Evolutionary conservation across 352 stramenopile genomes (phyloP).

Genomic region (Elongisporangium undulatum): DNA sequence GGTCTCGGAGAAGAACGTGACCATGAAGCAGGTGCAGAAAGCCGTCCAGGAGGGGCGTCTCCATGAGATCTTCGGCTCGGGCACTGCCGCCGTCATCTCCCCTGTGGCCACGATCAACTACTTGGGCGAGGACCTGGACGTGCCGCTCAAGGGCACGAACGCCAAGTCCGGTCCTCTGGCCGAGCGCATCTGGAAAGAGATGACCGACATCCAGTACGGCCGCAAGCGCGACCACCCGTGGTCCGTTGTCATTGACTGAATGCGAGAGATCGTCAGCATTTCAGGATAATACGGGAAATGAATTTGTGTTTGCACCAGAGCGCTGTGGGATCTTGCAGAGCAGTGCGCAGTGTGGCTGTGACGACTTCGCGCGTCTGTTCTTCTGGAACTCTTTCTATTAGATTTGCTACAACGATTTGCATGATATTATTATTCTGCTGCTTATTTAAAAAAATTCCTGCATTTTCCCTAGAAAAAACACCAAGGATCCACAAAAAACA

Average conservation of each 20-base stretch:
- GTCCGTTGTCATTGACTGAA: constrained; percentile 47
- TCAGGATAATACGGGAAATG: too few species aligned
- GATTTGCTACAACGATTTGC: too few species aligned
- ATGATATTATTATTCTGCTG: too few species aligned
- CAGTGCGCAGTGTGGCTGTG: too few species aligned
- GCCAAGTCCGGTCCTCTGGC: constrained; percentile 83
- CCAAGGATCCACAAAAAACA: not conserved
- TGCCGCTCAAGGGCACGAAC: constrained; percentile 83
- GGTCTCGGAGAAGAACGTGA: constrained; percentile 92
- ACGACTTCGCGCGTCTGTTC: too few species aligned
- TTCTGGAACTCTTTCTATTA: too few species aligned
- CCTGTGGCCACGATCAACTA: constrained; percentile 95
- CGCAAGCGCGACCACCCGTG: constrained; percentile 40
- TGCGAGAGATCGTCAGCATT: too few species aligned
- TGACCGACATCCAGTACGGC: constrained; percentile 88
- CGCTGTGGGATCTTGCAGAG: too few species aligned
- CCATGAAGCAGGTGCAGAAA: constrained; percentile 93
- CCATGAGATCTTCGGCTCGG: constrained; percentile 94
- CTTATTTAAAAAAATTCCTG: too few species aligned
- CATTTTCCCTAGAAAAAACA: not conserved
- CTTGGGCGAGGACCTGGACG: constrained; percentile 89
- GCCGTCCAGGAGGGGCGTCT: constrained; percentile 89
- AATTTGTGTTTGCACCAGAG: too few species aligned
- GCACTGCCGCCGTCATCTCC: constrained; percentile 94
- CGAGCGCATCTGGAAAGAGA: constrained; percentile 85